Base-by-base conservation (phyloP, 768 basidiomycete species). In the Hemileccinum rubropunctum region DNA sequence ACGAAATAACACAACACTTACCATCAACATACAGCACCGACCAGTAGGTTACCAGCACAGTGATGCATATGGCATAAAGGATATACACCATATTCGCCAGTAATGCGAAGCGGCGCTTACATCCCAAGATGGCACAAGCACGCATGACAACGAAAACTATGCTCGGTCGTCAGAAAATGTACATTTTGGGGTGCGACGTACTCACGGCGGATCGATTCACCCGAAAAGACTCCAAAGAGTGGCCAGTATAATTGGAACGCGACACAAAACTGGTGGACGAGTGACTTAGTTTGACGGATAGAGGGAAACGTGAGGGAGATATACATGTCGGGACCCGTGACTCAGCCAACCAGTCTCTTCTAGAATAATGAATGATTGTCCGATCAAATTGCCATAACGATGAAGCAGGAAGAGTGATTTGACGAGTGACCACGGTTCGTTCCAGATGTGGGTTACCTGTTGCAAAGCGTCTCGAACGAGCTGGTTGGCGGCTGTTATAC, bases 131-230 rank as follows among this genome's bases (percentile, higher is more conserved):
- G 13, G 62, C 65, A 38, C 62, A 66, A 11, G 57, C 50, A 3
- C 65, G 59, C 40, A 64, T 42, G n/a, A 50, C 49, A 8, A 66
- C 57, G 34, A 66, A 46, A 20, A 66, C 65, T 68, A 18, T 1
- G 18, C 17, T 14, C n/a, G 0, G 12, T 6, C 2, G 15, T 50
- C 17, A 42, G 17, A 35, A 30, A n/a, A 27, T n/a, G 33, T 15
- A 28, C n/a, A 2, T 35, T 27, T 32, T 3, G 18, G 1, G n/a
- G 5, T 34, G 30, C 6, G 10, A n/a, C 4, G 36, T 11, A 51
- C 58, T 38, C 35, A 58, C 57, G 36, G 26, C 57, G 56, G 21
- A 58, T 58, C 6, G 45, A 38, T 33, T 58, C 52, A 11, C 47
- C 17, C 7, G 48, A 43, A n/a, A 54, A 5, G 21, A 46, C 3